Base-by-base conservation (phyloP, 2,329 filamentous ascomycete species). In the Lasiodiplodia theobromae region DNA sequence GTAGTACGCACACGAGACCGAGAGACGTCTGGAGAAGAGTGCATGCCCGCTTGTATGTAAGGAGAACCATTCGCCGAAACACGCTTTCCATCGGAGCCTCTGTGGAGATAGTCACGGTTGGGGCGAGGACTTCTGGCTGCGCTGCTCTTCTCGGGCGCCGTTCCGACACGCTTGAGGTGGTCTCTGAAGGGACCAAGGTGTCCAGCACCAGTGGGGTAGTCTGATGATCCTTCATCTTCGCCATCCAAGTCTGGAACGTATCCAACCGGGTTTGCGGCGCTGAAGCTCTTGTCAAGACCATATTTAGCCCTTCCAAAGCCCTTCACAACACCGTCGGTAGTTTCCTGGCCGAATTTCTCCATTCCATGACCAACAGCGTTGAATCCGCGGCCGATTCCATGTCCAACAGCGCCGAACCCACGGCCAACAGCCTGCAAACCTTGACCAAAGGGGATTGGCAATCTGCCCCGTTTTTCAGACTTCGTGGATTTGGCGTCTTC, bases 391-490 rank as follows among this genome's bases (percentile, higher is more conserved):
- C 68, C 68, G 18, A 69, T 40, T 7, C 68, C 68, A 11, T 47
- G 52, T 10, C 53, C 62, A 18, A 69, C 34, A 18, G 34, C 25
- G 18, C 51, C 51, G 21, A 69, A 56, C 7, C 67, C 67, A 16
- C 52, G 44, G n/a, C 53, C 63, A 31, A 66, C 62, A 3, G 60
- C 62, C 16, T 38, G 34, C 23, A 66, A 54, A 7, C 60, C 62
- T 7, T 57, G 49, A n/a, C 67, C 67, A 52, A 68, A 73, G 10
- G 85, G 76, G 3, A 87, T 80, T 5, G 81, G 80, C 28, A 82
- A 67, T 1, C 72, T 70, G 40, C 68, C 71, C 11, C 70, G 71
- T 70, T 76, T 79, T 25, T 16, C 34, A 3, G 54, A 52, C 34
- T 62, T 60, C 2, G 31, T 51, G n/a, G 31, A 52, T 40, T 37